A percentile compares a stretch with the other conserved stretches of the same genome.
Evolutionary conservation across 2,329 filamentous ascomycete species (phyloP).

Genomic region (Chaetomium strumarium): DNA sequence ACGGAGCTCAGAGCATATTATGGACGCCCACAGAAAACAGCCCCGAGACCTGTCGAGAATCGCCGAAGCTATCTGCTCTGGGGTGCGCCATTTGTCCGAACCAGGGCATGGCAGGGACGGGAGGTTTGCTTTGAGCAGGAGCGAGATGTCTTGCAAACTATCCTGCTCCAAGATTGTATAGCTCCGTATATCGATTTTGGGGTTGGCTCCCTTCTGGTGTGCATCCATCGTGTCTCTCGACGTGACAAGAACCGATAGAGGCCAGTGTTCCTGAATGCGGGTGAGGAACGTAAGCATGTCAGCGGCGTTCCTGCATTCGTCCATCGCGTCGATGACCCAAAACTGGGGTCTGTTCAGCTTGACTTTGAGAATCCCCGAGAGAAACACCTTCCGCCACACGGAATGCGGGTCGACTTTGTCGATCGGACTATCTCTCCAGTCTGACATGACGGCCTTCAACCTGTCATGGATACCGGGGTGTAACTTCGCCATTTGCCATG

Average conservation of each 20-base stretch:
- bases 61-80: conserved; percentile 13
- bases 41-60: conserved; percentile 26
- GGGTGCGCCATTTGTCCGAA: conserved; percentile 5
- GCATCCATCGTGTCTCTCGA: conserved; percentile 21
- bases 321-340: conserved; percentile 32
- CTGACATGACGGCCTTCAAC: conserved; percentile 16
- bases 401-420: conserved; percentile 23
- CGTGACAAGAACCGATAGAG: conserved; percentile 27
- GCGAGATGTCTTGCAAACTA: conserved; percentile 23
- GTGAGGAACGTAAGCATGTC: conserved; percentile 26
- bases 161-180: conserved; percentile 24
- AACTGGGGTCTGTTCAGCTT: conserved; percentile 24
- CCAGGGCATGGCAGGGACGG: conserved; percentile 20
- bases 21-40: conserved; percentile 29
- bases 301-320: conserved; percentile 25
- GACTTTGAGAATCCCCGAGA: conserved; percentile 22
- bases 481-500: conserved; percentile 29
- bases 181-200: conserved; percentile 13
- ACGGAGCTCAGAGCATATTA: conserved; percentile 26
- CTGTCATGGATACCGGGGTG: conserved; percentile 20
- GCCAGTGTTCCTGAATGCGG: conserved; percentile 23
- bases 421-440: conserved; percentile 17
- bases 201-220: neutral
- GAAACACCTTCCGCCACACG: conserved; percentile 27
- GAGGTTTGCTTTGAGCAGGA: conserved; percentile 24